phyloP scores from a whole-genome alignment of 352 stramenopile species.

The Phytophthora palmivora region DNA sequence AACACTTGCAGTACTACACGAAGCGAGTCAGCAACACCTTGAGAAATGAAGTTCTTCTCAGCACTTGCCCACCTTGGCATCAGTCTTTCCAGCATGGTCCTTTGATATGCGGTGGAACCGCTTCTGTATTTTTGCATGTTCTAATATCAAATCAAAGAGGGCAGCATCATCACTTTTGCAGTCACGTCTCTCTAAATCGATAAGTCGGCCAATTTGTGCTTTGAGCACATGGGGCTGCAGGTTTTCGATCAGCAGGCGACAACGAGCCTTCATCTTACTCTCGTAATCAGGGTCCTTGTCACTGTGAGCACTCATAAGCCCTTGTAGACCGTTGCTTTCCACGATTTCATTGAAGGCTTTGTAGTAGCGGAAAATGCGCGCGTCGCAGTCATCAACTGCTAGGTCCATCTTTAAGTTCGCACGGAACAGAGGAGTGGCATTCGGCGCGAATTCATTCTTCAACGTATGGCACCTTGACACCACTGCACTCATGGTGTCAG shows the following conservation, averaged over 20 bases:
- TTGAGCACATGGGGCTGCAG: constrained; percentile 9
- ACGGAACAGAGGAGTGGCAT: background rate
- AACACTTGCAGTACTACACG: background rate
- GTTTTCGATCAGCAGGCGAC: constrained; percentile 2
- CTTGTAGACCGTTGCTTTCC: constrained; percentile 4
- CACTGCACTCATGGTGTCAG: constrained; percentile 8
- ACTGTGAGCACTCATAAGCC: constrained; percentile 7
- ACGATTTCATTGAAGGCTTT: constrained; percentile 15
- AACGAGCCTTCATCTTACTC: too few species aligned
- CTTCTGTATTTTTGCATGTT: constrained; percentile 7
- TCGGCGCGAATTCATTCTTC: constrained; percentile 5
- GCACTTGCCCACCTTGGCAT: background rate
- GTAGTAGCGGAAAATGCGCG: background rate
- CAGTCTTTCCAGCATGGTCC: constrained; percentile 3
- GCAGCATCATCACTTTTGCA: background rate
- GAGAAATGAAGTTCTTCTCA: constrained; percentile 4
- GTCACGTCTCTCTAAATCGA: too few species aligned
- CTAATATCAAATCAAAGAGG: constrained; percentile 16
- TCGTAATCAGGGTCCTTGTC: too few species aligned
- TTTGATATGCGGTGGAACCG: background rate
- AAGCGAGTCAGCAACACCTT: background rate
- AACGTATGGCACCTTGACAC: background rate
- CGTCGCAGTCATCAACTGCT: too few species aligned
- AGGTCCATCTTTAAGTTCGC: too few species aligned
- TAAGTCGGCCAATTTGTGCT: background rate